Conservation (phyloP, 306 rosid genomes). For the Crataegus laevigata region DNA sequence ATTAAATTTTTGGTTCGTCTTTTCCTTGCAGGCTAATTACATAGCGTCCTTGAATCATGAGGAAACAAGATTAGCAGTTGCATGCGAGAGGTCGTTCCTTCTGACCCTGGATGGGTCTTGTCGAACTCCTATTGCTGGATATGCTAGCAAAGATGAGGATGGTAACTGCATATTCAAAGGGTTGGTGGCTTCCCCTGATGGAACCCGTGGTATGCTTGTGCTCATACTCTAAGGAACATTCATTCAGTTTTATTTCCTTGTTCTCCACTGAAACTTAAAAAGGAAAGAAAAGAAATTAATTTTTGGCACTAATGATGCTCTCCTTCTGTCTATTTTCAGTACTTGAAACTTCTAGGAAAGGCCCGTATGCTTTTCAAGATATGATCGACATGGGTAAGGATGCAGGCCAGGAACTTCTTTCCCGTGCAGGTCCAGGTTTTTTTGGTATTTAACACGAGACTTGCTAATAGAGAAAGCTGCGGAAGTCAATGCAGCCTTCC, state of each 20-base stretch:
- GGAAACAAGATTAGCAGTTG: constrained; percentile 79
- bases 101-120: constrained; percentile 77
- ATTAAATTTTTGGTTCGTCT: constrained; percentile 8
- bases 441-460: constrained; percentile 35
- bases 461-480: neutral
- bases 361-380: constrained; percentile 52
- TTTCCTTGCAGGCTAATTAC: constrained; percentile 55
- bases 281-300: neutral
- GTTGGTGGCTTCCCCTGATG: constrained; percentile 82
- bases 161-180: constrained; percentile 78
- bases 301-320: neutral
- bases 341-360: constrained; percentile 73
- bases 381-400: constrained; percentile 78
- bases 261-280: neutral
- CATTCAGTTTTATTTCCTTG: neutral
- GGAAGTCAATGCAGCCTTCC: neutral
- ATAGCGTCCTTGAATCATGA: constrained; percentile 69
- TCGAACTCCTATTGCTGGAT: constrained; percentile 89
- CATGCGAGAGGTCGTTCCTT: constrained; percentile 80
- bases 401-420: constrained; percentile 83
- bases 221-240: neutral
- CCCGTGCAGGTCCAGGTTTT: constrained; percentile 74
- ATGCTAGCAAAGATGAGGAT: constrained; percentile 60
- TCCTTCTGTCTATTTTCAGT: constrained; percentile 31
- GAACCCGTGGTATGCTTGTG: constrained; percentile 53